phyloP scores from a whole-genome alignment of 2,329 filamentous ascomycete species.

The Fusarium clavum region DNA sequence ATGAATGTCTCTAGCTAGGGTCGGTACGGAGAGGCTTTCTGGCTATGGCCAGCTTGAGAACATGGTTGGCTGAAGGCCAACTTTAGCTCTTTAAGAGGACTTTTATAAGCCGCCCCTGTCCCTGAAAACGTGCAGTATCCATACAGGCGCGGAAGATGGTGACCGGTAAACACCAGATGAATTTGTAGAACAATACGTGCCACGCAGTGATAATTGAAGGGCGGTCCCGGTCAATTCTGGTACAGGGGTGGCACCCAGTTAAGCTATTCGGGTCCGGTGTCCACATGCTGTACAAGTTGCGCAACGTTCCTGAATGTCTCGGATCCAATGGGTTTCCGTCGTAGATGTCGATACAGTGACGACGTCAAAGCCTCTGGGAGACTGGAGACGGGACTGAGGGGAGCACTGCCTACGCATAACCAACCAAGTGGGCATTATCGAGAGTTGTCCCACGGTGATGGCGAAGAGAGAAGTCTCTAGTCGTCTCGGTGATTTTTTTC shows the following conservation, averaged over 20 bases:
- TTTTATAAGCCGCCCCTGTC: constrained; percentile 26
- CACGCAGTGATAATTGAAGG: constrained; percentile 19
- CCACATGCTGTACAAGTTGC: constrained; percentile 18
- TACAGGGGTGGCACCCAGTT: constrained; percentile 18
- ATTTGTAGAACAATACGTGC: background rate
- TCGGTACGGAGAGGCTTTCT: constrained; percentile 20
- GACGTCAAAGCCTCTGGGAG: constrained; percentile 4
- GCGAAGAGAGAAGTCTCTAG: constrained; percentile 6
- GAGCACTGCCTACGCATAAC: background rate
- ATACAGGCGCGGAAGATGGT: constrained; percentile 5
- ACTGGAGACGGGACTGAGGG: constrained; percentile 2
- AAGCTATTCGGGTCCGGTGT: background rate
- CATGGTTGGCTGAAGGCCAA: constrained; percentile 25
- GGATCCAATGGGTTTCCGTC: constrained; percentile 14
- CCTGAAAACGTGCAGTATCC: constrained; percentile 14
- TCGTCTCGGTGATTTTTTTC: constrained; percentile 1
- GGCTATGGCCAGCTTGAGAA: constrained; percentile 5
- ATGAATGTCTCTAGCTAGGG: constrained; percentile 18
- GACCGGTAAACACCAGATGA: background rate
- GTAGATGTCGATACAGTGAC: constrained; percentile 23
- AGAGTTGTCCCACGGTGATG: background rate
- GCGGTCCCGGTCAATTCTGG: constrained; percentile 21
- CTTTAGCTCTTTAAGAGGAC: constrained; percentile 10
- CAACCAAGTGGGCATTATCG: background rate
- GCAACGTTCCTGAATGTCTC: constrained; percentile 35